A percentile compares a stretch with the other conserved stretches of the same genome.
These are phyloP conservation scores for Lodderomyces elongisporus DNA, from an alignment of 1,139 yeast species.

Conservation along the genomic window DNA sequence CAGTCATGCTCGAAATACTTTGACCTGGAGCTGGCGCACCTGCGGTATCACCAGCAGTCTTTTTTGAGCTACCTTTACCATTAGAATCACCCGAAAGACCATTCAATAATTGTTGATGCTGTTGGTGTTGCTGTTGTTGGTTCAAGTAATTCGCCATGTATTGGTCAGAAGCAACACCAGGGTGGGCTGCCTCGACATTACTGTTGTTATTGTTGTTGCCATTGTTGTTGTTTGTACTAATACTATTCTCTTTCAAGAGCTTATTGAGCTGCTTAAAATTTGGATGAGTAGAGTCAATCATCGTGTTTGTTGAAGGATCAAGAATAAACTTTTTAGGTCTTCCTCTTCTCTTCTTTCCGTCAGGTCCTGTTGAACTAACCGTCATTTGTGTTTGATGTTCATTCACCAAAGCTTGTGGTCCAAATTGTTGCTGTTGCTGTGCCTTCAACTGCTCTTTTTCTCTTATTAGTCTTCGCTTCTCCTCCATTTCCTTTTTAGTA, in stretches of 20 bases:
- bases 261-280: constrained; percentile 39
- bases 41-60: background rate
- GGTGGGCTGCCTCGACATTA: constrained; percentile 1
- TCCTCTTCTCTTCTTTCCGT: constrained; percentile 38
- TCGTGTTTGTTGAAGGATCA: constrained; percentile 39
- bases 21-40: constrained; percentile 1
- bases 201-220: constrained; percentile 6
- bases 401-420: constrained; percentile 7
- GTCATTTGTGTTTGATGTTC: constrained; percentile 3
- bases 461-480: constrained; percentile 9
- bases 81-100: background rate
- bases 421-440: constrained; percentile 7
- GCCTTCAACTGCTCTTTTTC: constrained; percentile 7
- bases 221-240: background rate
- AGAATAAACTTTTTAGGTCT: constrained; percentile 41
- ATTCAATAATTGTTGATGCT: background rate
- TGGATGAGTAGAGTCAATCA: constrained; percentile 42
- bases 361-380: constrained; percentile 1
- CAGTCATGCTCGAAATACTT: constrained; percentile 27
- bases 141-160: constrained; percentile 1
- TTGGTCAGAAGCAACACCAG: background rate
- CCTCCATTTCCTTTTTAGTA: constrained; percentile 12
- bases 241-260: constrained; percentile 23
- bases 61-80: background rate
- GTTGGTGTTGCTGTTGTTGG: constrained; percentile 3